phyloP scores from a whole-genome alignment of 495 filamentous ascomycete genomes.

The Penicillium maclennaniae region DNA sequence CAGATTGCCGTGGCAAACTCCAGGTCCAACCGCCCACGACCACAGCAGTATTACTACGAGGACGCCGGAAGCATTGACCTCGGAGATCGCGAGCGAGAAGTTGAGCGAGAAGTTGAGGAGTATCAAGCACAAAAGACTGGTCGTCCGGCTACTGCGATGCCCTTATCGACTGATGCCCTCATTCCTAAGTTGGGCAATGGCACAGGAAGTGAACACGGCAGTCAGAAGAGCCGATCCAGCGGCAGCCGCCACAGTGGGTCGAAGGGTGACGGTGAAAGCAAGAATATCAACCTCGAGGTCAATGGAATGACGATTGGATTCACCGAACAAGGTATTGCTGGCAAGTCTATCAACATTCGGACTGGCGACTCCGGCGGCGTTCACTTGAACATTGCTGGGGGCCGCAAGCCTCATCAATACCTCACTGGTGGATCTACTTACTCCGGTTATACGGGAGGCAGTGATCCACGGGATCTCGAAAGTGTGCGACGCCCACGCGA shows the following conservation, averaged over 20 bases:
- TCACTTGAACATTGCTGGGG: slow-evolving; percentile 39
- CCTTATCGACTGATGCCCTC: slow-evolving; percentile 35
- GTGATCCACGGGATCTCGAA: slow-evolving; percentile 29
- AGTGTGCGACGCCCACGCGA: slow-evolving; percentile 22
- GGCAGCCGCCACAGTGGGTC: slow-evolving; percentile 43
- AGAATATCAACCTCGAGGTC: slow-evolving; percentile 41
- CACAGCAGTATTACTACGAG: slow-evolving; percentile 30
- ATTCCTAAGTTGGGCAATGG: slow-evolving; percentile 29
- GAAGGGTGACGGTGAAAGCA: slow-evolving; percentile 33
- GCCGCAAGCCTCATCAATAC: slow-evolving; percentile 36
- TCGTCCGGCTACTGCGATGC: slow-evolving; percentile 22
- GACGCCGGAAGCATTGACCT: slow-evolving; percentile 17
- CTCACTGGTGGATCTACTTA: slow-evolving; percentile 28
- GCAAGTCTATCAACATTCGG: slow-evolving; percentile 42
- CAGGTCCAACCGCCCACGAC: slow-evolving; percentile 31
- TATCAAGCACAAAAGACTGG: slow-evolving; percentile 38
- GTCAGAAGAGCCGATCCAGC: slow-evolving; percentile 44
- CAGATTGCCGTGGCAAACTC: slow-evolving; percentile 34
- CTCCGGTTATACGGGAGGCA: slow-evolving; percentile 32
- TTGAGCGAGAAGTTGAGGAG: slow-evolving; percentile 36
- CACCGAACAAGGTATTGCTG: slow-evolving; percentile 32
- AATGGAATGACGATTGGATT: slow-evolving; percentile 44
- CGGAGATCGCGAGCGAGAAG: slow-evolving; percentile 27
- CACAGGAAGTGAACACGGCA: slow-evolving; percentile 40
- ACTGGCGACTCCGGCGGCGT: slow-evolving; percentile 37